Conservation (phyloP, 2,329 filamentous ascomycete species). For the Plectosphaerella sp. region DNA sequence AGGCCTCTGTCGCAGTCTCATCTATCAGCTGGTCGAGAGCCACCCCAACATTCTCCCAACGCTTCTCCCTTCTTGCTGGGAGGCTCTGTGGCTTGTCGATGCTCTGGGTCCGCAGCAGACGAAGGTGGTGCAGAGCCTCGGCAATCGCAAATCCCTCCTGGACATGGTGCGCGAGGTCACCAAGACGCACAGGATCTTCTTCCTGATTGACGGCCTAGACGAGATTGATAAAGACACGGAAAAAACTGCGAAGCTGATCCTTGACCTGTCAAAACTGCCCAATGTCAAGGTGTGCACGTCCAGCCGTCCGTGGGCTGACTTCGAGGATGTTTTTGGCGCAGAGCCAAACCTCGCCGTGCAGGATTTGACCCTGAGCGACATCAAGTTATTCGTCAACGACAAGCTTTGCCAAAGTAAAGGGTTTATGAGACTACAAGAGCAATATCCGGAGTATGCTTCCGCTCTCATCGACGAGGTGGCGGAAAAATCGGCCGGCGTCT, state of each 20-base stretch:
- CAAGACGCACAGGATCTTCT: conserved; percentile 7
- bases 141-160: not conserved
- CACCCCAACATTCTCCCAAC: not conserved
- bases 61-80: not conserved
- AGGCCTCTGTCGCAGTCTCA: not conserved
- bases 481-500: conserved; percentile 11
- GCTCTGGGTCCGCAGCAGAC: no score
- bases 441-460: not conserved
- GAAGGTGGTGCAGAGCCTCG: not conserved
- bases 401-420: not conserved
- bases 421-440: not conserved
- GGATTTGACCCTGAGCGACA: conserved; percentile 11
- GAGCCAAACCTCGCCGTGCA: conserved; percentile 9
- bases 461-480: conserved; percentile 6
- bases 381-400: conserved; percentile 5
- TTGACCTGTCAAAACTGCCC: not conserved
- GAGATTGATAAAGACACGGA: conserved; percentile 12
- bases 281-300: conserved; percentile 24
- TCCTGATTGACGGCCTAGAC: conserved; percentile 20
- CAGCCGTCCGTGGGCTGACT: conserved; percentile 20
- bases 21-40: not conserved
- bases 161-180: not conserved
- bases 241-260: conserved; percentile 6
- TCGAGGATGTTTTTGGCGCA: conserved; percentile 9
- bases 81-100: not conserved